These are phyloP conservation scores for Klebsormidium nitens DNA, from an alignment of 139 green algal species.

Conservation along the genomic window DNA sequence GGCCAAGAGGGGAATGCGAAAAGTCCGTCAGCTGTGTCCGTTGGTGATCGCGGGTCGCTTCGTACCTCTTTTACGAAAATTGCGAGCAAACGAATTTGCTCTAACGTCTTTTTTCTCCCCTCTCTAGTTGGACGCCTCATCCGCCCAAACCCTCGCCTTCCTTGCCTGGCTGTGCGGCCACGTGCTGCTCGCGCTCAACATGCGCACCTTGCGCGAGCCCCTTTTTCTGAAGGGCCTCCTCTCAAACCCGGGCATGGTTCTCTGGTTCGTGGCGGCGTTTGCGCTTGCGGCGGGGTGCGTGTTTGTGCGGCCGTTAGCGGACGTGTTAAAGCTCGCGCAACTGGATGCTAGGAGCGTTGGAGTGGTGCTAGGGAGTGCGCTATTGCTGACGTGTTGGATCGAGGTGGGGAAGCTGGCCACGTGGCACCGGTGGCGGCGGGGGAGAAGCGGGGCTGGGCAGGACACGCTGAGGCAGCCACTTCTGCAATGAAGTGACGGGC, in stretches of 20 bases:
- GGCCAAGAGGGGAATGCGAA: too few species aligned
- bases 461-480: too few species aligned
- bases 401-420: conserved; percentile 6
- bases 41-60: too few species aligned
- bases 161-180: background rate
- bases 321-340: background rate
- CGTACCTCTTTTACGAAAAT: too few species aligned
- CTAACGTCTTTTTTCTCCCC: too few species aligned
- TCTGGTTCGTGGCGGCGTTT: background rate
- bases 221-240: background rate
- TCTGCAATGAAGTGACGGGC: too few species aligned
- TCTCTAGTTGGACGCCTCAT: too few species aligned
- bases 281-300: background rate
- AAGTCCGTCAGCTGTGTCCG: too few species aligned
- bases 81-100: too few species aligned
- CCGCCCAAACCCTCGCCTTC: background rate
- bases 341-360: background rate
- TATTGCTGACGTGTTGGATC: background rate
- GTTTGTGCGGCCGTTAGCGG: background rate
- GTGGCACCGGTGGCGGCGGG: too few species aligned
- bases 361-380: background rate
- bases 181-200: background rate
- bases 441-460: too few species aligned
- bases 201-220: background rate
- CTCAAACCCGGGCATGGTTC: background rate